Percentiles rank a stretch among this genome's conserved stretches.
These are phyloP conservation scores for Fraxinus xanthoxyloides DNA, from an alignment of 305 asterid genomes.

Conservation along the genomic window DNA sequence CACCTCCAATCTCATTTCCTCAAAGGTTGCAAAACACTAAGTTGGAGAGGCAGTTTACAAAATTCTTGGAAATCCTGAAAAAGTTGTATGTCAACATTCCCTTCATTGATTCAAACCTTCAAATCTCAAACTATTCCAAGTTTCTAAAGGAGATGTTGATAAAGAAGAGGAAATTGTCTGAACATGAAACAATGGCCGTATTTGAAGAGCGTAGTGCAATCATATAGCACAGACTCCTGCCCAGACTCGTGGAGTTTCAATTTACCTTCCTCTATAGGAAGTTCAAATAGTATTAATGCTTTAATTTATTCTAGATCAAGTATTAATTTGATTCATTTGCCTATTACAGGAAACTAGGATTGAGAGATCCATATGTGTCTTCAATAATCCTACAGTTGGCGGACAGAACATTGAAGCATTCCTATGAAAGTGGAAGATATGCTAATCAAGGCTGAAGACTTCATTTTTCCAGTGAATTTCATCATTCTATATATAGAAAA, in stretches of 20 bases:
- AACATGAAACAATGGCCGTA: not conserved
- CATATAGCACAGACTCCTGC: not conserved
- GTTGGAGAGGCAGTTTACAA: not conserved
- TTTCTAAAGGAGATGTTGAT: not conserved
- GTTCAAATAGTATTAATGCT: no score
- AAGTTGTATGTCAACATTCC: not conserved
- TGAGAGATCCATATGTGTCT: no score
- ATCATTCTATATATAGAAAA: not conserved
- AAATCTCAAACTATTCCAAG: not conserved
- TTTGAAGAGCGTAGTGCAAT: not conserved
- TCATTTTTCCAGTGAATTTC: not conserved
- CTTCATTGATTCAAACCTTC: not conserved
- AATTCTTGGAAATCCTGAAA: not conserved
- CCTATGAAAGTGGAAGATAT: not conserved
- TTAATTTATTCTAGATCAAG: not conserved
- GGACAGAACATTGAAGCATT: not conserved
- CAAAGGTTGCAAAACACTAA: not conserved
- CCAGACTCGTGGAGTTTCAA: not conserved
- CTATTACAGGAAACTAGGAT: not conserved
- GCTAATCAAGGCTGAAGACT: not conserved
- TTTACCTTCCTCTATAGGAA: not conserved
- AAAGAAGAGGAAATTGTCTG: not conserved
- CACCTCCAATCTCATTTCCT: not conserved
- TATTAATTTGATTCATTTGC: not conserved
- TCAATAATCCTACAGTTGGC: no score